phyloP scores from a whole-genome alignment of 116 monocot genomes.

The Phalaenopsis hybrid region DNA sequence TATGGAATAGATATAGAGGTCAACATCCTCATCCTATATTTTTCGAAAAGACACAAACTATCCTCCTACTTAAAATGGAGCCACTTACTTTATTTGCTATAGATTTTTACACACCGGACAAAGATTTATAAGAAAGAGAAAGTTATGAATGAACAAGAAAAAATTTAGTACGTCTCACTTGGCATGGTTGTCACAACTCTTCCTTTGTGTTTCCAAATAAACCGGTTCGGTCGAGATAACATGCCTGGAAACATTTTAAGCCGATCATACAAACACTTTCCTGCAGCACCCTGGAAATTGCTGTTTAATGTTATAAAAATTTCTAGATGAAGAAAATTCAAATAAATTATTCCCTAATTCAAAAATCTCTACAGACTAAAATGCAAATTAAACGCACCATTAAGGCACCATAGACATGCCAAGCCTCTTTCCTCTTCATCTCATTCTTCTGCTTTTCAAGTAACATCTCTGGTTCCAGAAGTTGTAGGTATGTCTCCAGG shows the following conservation, averaged over 20 bases:
- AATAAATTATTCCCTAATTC: background rate
- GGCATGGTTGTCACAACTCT: constrained; percentile 41
- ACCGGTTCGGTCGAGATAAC: constrained; percentile 34
- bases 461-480: constrained; percentile 89
- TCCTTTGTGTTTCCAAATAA: constrained; percentile 39
- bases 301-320: constrained; percentile 9
- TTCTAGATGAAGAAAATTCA: background rate
- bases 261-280: constrained; percentile 75
- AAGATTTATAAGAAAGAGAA: too few relatives aligned
- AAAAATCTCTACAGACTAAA: background rate
- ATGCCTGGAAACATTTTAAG: constrained; percentile 67
- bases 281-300: constrained; percentile 72
- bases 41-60: background rate
- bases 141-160: too few relatives aligned
- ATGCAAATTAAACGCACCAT: constrained; percentile 40
- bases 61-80: background rate
- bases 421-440: constrained; percentile 93
- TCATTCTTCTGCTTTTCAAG: constrained; percentile 99
- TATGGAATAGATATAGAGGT: too few relatives aligned
- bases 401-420: constrained; percentile 94
- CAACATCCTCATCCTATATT: background rate
- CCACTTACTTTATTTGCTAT: background rate
- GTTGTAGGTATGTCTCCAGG: constrained; percentile 85
- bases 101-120: background rate
- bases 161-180: constrained; percentile 39